Conservation (phyloP, 768 basidiomycete genomes). For the Imleria badia region DNA sequence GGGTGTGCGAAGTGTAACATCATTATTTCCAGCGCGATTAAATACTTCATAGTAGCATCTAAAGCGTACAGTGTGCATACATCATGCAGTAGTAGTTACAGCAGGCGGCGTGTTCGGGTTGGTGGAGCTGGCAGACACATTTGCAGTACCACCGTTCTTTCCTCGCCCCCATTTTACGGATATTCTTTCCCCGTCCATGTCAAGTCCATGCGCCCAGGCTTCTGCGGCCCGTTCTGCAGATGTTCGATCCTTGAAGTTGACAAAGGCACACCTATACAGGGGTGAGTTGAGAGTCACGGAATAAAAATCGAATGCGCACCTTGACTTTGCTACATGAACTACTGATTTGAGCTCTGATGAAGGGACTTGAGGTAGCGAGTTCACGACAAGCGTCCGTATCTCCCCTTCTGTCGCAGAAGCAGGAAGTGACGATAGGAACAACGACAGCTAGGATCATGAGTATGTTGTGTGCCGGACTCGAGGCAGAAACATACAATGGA, state of each 20-base stretch:
- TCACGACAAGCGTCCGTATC: conserved; percentile 68
- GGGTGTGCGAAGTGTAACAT: too few relatives aligned
- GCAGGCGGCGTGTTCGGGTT: conserved; percentile 1
- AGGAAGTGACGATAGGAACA: conserved; percentile 82
- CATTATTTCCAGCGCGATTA: background rate
- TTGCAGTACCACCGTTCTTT: conserved; percentile 40
- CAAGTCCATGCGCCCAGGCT: conserved; percentile 88
- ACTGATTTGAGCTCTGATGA: conserved; percentile 75
- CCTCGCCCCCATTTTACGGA: conserved; percentile 90
- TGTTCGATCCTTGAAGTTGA: conserved; percentile 83
- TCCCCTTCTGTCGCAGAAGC: conserved; percentile 66
- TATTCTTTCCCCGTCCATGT: conserved; percentile 73
- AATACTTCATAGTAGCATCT: background rate
- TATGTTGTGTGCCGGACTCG: background rate
- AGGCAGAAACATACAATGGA: conserved; percentile 62
- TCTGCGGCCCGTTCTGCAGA: conserved; percentile 88
- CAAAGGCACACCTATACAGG: conserved; percentile 78
- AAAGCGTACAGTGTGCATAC: background rate
- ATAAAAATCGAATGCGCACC: conserved; percentile 38
- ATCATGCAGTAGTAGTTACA: conserved; percentile 13
- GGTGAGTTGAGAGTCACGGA: background rate
- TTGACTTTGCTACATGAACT: conserved; percentile 81
- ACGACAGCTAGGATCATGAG: conserved; percentile 58
- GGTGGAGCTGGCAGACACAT: conserved; percentile 25
- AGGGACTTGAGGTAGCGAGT: conserved; percentile 62